These are phyloP conservation scores for Diospyros kaki DNA, from an alignment of 148 eudicot species.

Conservation along the genomic window DNA sequence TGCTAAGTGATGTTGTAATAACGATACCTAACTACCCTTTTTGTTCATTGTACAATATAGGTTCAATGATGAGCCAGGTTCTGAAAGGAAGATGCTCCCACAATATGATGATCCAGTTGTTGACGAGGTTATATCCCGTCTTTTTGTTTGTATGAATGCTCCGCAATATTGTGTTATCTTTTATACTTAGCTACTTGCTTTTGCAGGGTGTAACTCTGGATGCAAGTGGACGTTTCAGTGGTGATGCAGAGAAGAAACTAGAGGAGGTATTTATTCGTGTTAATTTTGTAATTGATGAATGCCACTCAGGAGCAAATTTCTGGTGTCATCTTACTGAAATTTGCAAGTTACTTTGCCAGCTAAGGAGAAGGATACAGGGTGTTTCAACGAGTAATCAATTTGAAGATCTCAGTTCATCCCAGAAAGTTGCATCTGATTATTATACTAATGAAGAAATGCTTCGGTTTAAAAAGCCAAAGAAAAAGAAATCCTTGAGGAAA, in stretches of 20 bases:
- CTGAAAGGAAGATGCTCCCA: constrained; percentile 81
- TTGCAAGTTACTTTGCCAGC: constrained; percentile 37
- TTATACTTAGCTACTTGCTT: constrained; percentile 7
- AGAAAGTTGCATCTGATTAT: constrained; percentile 61
- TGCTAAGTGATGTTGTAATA: background rate
- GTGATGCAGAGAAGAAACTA: constrained; percentile 80
- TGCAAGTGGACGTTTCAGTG: constrained; percentile 77
- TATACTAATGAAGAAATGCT: constrained; percentile 88
- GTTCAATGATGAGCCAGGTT: constrained; percentile 69
- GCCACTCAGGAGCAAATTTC: background rate
- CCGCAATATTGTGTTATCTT: background rate
- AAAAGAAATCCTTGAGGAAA: constrained; percentile 90
- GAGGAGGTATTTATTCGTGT: constrained; percentile 60
- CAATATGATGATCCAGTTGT: constrained; percentile 86
- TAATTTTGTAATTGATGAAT: background rate
- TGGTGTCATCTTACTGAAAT: background rate
- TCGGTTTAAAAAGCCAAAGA: constrained; percentile 91
- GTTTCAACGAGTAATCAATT: constrained; percentile 37
- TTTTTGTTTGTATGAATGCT: background rate
- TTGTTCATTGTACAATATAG: constrained; percentile 31
- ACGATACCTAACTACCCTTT: constrained; percentile 5
- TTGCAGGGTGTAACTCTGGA: constrained; percentile 80
- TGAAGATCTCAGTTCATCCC: constrained; percentile 65
- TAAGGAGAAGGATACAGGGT: constrained; percentile 75
- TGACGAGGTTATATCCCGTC: constrained; percentile 52